phyloP scores from a whole-genome alignment of 164 flowering plant genomes.

The Stephania yunnanensis region DNA sequence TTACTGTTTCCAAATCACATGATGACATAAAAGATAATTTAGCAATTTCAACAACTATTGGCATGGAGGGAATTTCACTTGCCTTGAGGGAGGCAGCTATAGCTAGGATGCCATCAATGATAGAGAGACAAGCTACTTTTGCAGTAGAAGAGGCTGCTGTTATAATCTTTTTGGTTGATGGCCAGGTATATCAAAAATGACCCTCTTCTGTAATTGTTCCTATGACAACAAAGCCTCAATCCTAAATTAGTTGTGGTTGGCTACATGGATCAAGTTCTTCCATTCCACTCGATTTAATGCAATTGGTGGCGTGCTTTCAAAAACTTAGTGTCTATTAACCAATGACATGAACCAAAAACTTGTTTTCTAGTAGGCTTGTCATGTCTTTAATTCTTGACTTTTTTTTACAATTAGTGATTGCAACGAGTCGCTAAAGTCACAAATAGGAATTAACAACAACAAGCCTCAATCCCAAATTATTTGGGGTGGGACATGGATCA shows the following conservation, averaged over 20 bases:
- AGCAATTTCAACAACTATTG: slow-evolving; percentile 75
- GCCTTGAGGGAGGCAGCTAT: slow-evolving; percentile 87
- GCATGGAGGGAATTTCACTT: slow-evolving; percentile 94
- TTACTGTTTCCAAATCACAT: slow-evolving; percentile 69
- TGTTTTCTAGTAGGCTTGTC: not conserved
- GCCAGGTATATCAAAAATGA: slow-evolving; percentile 53
- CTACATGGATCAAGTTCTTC: not conserved
- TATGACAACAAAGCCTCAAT: not conserved
- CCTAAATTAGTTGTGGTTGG: not conserved
- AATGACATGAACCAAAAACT: not conserved
- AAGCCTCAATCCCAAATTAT: too few species aligned
- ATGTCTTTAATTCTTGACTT: too few species aligned
- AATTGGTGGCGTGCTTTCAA: too few species aligned
- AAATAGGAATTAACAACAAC: not conserved
- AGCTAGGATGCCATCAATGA: slow-evolving; percentile 96
- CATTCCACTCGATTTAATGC: too few species aligned
- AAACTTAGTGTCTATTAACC: too few species aligned
- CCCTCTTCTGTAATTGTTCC: not conserved
- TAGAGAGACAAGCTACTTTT: slow-evolving; percentile 81
- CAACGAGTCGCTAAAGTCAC: not conserved
- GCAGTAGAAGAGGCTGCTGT: slow-evolving; percentile 90
- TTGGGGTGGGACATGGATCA: too few species aligned
- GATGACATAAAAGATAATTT: slow-evolving; percentile 67
- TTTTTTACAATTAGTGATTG: not conserved
- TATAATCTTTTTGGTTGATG: slow-evolving; percentile 87